phyloP scores from a whole-genome alignment of 129 eudicot genomes.

The Flaveria ramosissima region DNA sequence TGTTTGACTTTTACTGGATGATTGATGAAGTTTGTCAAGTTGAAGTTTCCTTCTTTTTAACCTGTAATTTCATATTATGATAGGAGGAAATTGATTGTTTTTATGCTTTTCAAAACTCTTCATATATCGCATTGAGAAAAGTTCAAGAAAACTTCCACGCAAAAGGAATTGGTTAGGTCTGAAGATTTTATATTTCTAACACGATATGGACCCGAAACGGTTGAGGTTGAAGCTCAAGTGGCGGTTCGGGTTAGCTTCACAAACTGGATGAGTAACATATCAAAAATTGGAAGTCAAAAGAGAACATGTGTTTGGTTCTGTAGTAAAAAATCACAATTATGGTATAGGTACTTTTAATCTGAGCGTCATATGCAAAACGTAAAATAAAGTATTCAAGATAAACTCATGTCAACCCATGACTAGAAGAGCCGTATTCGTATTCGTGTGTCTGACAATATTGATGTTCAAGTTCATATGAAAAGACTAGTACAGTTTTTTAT shows the following conservation, averaged over 20 bases:
- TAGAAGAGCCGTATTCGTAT: neutral
- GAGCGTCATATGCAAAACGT: neutral
- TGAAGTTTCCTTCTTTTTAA: neutral
- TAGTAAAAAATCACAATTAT: neutral
- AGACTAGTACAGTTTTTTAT: neutral
- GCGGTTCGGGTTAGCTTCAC: too few species aligned
- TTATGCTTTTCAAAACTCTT: neutral
- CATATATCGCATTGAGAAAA: neutral
- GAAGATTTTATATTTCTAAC: too few species aligned
- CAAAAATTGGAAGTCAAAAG: neutral
- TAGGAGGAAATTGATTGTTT: too few species aligned
- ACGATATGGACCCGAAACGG: too few species aligned
- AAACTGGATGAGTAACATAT: neutral
- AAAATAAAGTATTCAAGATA: neutral
- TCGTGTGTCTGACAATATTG: neutral
- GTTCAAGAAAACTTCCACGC: neutral
- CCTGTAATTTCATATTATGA: too few species aligned
- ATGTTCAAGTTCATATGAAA: neutral
- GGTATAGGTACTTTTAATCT: neutral
- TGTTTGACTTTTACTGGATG: neutral
- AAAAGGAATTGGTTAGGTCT: neutral
- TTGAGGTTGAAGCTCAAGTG: too few species aligned
- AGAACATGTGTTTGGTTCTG: neutral
- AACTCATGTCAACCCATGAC: neutral
- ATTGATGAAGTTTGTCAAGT: neutral